Evolutionary conservation across 805 yeast genomes (phyloP).

Genomic region (Candida ortonii): DNA sequence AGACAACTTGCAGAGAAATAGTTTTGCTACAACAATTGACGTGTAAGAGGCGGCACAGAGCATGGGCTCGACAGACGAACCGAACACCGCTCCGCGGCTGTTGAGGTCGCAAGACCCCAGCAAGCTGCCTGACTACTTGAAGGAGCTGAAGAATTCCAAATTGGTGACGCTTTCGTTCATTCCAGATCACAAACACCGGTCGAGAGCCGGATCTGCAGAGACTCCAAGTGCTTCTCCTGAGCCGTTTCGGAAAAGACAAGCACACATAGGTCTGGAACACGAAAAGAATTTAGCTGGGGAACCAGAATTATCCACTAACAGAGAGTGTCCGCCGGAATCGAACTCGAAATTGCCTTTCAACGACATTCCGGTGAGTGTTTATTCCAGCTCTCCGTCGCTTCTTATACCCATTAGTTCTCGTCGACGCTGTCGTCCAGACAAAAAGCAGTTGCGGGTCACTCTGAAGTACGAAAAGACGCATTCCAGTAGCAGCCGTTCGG

Average conservation of each 20-base stretch:
- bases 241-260: too few relatives aligned
- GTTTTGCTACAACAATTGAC: too few relatives aligned
- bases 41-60: too few relatives aligned
- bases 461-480: slow-evolving; percentile 1
- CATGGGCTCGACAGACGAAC: slow-evolving; percentile 5
- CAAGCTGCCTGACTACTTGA: slow-evolving; percentile 21
- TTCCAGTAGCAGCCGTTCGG: too few relatives aligned
- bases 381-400: slow-evolving; percentile 12
- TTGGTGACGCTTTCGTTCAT: slow-evolving; percentile 26
- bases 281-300: too few relatives aligned
- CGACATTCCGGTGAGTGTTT: slow-evolving; percentile 12
- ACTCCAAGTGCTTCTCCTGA: too few relatives aligned
- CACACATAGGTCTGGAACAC: too few relatives aligned
- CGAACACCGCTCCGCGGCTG: slow-evolving; percentile 12
- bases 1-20: too few relatives aligned
- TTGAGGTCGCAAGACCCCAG: slow-evolving; percentile 22
- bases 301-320: too few relatives aligned
- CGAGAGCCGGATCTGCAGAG: too few relatives aligned
- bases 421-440: slow-evolving; percentile 6
- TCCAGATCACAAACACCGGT: slow-evolving; percentile 12
- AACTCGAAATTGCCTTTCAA: too few relatives aligned
- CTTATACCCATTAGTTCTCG: slow-evolving; percentile 14
- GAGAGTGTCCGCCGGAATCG: too few relatives aligned
- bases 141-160: slow-evolving; percentile 22
- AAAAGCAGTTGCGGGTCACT: slow-evolving; percentile 5